Base-by-base conservation (phyloP, 257 asterid species). In the Prunella vulgaris region DNA sequence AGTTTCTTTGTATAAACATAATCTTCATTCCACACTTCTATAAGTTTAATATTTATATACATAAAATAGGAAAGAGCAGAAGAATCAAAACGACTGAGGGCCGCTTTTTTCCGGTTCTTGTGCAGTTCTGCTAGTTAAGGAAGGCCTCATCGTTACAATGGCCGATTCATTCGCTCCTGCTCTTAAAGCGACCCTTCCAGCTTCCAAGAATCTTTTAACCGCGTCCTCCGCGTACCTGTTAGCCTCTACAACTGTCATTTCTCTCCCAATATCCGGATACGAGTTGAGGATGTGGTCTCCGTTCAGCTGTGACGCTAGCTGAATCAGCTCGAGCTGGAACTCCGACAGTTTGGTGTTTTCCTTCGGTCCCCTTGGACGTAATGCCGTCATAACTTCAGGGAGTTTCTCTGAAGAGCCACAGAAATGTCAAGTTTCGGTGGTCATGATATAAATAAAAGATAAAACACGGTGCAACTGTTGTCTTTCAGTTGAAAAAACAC, bases 91-190 rank as follows among this genome's bases (percentile, higher is more conserved):
- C 56, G 88, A 73, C 62, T 79, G 80, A 2, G 67, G 76, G 20
- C 78, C 61, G 0, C 60, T 30, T 44, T 10, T 12, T 7, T 69
- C 33, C 7, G 76, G 78, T 15, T 70, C 73, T 27, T 66, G 76
- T 57, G 80, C 74, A 27, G 84, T 60, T 69, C 96, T 82, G 69
- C 87, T 88, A 52, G 92, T 84, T 15, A 93, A 88, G 28, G 97
- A 78, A 10, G 98, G 97, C 72, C 84, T 84, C 98, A 93, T 93
- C 65, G 90, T 90, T 49, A 93, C 96, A 12, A 93, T 79, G 5
- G 90, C 92, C 2, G 97, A 85, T 57, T 88, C 95, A 33, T 93
- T 90, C 4, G 98, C 98, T 7, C 98, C 98, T 0, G 96, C 95
- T 68, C 82, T 80, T 77, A 93, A 64, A n/a, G 98, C 98, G 22